Conservation (phyloP, 1,284 basidiomycete genomes). For the Chondrostereum purpureum region DNA sequence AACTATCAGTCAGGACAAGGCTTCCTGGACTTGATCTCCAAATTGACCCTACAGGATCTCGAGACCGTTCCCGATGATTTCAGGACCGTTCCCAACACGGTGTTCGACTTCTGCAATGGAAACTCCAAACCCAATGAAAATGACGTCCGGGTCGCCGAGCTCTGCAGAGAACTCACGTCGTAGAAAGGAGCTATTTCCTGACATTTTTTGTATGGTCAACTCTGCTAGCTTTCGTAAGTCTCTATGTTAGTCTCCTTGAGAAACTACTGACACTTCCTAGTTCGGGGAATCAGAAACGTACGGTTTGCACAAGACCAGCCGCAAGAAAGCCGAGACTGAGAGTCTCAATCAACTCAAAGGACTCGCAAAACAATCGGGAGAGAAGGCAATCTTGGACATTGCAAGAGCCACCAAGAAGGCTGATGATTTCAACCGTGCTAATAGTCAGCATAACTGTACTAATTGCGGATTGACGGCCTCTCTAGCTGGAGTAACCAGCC, state of each 20-base stretch:
- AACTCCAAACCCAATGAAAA: not conserved
- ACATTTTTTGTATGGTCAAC: conserved; percentile 2
- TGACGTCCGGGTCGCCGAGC: not conserved
- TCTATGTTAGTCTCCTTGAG: too few relatives aligned
- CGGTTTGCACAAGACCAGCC: not conserved
- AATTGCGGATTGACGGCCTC: conserved; percentile 8
- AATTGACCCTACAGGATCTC: not conserved
- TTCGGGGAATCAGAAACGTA: conserved; percentile 2
- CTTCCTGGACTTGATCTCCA: not conserved
- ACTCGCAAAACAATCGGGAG: not conserved
- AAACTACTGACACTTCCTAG: too few relatives aligned
- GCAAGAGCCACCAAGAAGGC: not conserved
- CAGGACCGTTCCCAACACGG: not conserved
- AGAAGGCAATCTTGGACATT: conserved; percentile 9
- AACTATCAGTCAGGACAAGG: not conserved
- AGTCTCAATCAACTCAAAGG: not conserved
- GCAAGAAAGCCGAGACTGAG: not conserved
- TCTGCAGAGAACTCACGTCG: not conserved
- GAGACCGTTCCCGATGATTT: not conserved
- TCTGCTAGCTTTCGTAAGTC: conserved; percentile 2
- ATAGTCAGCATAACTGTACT: conserved; percentile 8
- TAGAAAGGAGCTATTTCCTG: not conserved
- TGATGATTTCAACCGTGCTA: not conserved
- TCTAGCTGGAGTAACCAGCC: conserved; percentile 6
- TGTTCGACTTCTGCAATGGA: not conserved